Conservation (phyloP, 1,284 basidiomycete species). For the Heliocybe sulcata region DNA sequence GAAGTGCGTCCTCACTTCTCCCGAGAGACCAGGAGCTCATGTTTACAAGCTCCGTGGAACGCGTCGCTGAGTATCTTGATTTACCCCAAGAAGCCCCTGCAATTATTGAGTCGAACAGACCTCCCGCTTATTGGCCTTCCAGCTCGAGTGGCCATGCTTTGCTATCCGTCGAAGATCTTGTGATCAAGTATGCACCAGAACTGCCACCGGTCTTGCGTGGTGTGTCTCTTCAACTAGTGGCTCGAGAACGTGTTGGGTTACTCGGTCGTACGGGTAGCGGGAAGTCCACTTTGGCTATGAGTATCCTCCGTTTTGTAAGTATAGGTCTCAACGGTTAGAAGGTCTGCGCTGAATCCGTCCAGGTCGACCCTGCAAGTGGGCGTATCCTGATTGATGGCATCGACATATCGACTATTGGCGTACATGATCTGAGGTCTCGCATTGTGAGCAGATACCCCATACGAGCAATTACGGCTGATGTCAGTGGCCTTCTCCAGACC, state of each 20-base stretch:
- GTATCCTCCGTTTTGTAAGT: slow-evolving; percentile 76
- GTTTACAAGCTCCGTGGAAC: slow-evolving; percentile 68
- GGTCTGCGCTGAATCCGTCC: slow-evolving; percentile 1
- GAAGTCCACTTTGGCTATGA: slow-evolving; percentile 85
- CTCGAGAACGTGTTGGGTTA: slow-evolving; percentile 64
- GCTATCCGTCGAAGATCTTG: slow-evolving; percentile 28
- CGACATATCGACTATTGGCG: slow-evolving; percentile 82
- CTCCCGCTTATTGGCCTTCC: slow-evolving; percentile 85
- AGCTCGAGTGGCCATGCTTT: slow-evolving; percentile 28
- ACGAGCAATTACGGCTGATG: background rate
- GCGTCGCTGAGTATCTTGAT: slow-evolving; percentile 82
- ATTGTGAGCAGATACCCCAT: slow-evolving; percentile 37
- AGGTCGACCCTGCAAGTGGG: slow-evolving; percentile 76
- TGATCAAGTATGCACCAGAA: background rate
- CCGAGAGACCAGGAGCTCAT: background rate
- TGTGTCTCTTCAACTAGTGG: slow-evolving; percentile 58
- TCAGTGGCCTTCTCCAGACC: slow-evolving; percentile 35
- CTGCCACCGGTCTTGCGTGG: slow-evolving; percentile 69
- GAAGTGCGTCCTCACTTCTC: slow-evolving; percentile 35
- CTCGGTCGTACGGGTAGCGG: slow-evolving; percentile 56
- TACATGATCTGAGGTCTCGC: slow-evolving; percentile 78
- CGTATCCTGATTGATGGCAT: slow-evolving; percentile 82
- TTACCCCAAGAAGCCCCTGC: slow-evolving; percentile 83
- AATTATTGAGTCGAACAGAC: slow-evolving; percentile 56
- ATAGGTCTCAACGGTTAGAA: background rate